Base-by-base conservation (phyloP, 179 eudicot species). In the Sideroxylon spinosum region DNA sequence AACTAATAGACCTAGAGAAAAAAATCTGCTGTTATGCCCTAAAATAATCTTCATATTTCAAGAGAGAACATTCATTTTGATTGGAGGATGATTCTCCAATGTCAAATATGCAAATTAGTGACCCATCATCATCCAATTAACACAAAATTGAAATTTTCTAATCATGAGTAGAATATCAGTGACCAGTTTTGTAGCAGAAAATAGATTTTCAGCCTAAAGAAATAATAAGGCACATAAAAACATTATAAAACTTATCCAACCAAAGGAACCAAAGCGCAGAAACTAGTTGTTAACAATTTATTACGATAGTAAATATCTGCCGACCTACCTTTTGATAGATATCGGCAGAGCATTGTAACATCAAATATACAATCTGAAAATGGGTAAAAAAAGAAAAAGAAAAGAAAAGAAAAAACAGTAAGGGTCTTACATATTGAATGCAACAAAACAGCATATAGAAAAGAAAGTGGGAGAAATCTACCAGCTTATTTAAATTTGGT, bases 311-410 rank as follows among this genome's bases (percentile, higher is more conserved):
- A 76, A 26, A 64, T 48, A 17, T 50, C 78, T 28, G 7, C 7
- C 46, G 56, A 48, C 56, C 37, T 29, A 29, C 37, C 37, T 29
- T 29, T 1, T 29, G 37, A 29, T 29, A 29, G 1, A 29, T n/a
- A 29, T 29, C 37, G 1, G 37, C 37, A 29, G 37, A 29, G 37
- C 28, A 14, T 20, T 20, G n/a, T 9, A 71, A 19, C 44, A 44
- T 75, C 69, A 22, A 22, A 44, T 61, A 23, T 75, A 62, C 48
- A 32, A 61, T 62, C 69, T 44, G 20, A 14, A 75, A 46, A 59
- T 1, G n/a, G n/a, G 60, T 3, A 3, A 29, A 3, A 3, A 3
- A 29, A 3, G 3, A 29, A 29, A 29, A 29, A 29, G 37, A 29
- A 29, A 29, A 29, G 37, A 29, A 29, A 29, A 3, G 37, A 29